Conservation (phyloP, 1,284 basidiomycete species). For the Inonotus hispidus region DNA sequence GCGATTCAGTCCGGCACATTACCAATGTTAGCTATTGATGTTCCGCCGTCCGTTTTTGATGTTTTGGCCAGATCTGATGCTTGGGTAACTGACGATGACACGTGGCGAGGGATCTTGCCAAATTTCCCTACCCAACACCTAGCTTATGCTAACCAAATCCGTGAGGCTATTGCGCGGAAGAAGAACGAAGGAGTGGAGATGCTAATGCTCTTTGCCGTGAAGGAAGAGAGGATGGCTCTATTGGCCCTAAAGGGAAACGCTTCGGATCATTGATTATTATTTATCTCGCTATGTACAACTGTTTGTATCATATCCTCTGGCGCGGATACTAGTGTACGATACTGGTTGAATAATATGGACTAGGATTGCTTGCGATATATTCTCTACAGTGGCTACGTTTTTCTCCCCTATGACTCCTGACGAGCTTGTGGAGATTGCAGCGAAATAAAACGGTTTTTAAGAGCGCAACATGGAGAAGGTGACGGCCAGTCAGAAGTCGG, state of each 20-base stretch:
- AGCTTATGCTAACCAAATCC: constrained; percentile 57
- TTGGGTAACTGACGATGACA: constrained; percentile 72
- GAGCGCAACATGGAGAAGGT: too few relatives aligned
- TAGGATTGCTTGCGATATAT: too few relatives aligned
- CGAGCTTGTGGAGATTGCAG: too few relatives aligned
- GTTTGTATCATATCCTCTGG: background rate
- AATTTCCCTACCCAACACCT: constrained; percentile 51
- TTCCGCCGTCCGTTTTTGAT: constrained; percentile 56
- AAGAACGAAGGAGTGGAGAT: constrained; percentile 60
- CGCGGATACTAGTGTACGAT: too few relatives aligned
- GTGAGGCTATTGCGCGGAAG: constrained; percentile 55
- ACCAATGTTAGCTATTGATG: constrained; percentile 68
- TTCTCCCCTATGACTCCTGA: too few relatives aligned
- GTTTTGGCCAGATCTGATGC: constrained; percentile 46
- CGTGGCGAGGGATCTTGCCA: constrained; percentile 55
- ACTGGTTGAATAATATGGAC: too few relatives aligned
- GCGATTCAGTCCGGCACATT: constrained; percentile 49
- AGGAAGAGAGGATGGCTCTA: constrained; percentile 65
- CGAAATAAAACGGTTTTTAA: too few relatives aligned
- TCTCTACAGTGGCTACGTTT: too few relatives aligned
- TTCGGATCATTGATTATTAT: constrained; percentile 5
- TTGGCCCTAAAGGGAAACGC: constrained; percentile 27
- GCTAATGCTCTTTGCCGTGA: constrained; percentile 60
- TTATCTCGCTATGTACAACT: background rate
- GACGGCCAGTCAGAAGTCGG: too few relatives aligned